Percentiles rank a stretch among this genome's conserved stretches.
phyloP scores from a whole-genome alignment of 2,329 filamentous ascomycete genomes.

The Clarireedia paspali region DNA sequence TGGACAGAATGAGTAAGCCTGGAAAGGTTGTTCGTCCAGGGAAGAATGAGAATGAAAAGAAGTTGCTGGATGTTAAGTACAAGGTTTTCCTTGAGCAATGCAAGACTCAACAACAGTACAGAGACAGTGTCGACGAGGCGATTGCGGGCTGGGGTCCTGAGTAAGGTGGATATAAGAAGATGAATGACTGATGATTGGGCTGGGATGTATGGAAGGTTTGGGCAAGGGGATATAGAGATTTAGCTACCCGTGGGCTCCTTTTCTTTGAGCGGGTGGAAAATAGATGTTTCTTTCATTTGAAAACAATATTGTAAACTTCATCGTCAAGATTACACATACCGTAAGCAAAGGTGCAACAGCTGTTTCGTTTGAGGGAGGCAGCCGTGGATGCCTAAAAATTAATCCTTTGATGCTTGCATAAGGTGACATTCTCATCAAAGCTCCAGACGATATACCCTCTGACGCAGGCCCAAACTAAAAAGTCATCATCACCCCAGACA shows the following conservation, averaged over 20 bases:
- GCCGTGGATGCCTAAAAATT: too few relatives aligned
- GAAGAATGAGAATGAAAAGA: constrained; percentile 64
- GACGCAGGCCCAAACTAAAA: constrained; percentile 13
- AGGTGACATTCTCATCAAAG: neutral
- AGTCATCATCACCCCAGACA: constrained; percentile 15
- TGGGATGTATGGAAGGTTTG: too few relatives aligned
- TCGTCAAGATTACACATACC: too few relatives aligned
- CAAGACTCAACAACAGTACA: constrained; percentile 74
- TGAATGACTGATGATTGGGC: too few relatives aligned
- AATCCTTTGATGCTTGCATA: neutral
- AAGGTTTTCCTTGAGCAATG: constrained; percentile 93
- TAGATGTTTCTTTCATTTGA: too few relatives aligned
- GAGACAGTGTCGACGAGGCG: constrained; percentile 65
- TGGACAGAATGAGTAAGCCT: constrained; percentile 95
- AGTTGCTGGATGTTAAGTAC: constrained; percentile 81
- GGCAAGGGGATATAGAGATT: too few relatives aligned
- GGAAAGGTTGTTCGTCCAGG: constrained; percentile 76
- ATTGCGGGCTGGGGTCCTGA: constrained; percentile 34
- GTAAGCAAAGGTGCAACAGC: too few relatives aligned
- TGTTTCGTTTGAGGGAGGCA: too few relatives aligned
- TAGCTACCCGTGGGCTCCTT: too few relatives aligned
- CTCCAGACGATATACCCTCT: constrained; percentile 20
- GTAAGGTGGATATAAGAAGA: neutral
- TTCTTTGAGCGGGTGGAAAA: too few relatives aligned
- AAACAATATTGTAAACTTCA: too few relatives aligned